Evolutionary conservation across 78 protist genomes (phyloP), one percentile per base, ranked within the genome.

Genomic region (Protostelium mycophagum): DNA sequence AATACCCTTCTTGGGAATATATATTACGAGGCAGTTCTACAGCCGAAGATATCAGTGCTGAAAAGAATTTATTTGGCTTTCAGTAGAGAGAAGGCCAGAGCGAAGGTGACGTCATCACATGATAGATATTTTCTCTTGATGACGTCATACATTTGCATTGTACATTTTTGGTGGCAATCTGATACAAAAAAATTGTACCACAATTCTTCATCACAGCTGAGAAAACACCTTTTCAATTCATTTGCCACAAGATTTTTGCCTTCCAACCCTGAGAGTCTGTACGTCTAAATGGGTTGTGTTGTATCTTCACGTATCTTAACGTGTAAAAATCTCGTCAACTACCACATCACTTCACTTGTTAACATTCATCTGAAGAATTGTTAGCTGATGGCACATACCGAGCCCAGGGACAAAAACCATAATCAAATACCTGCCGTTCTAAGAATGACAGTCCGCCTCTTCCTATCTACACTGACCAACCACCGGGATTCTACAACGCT

Each of bases 81-180:
- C 34, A 92, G 90, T 51, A 38, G 94, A 83, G 94, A 92, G 85
- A 92, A 87, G 39, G 94, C 94, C 38, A 88, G 94, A 63, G 90
- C 89, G 38, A 92, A 92, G 36, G 91, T 91, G 89, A 36, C 1
- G 25, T 35, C 28, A 35, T 36, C 16, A 38, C 29, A 35, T 29
- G 16, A 86, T 34, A 34, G 63, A 28, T 29, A 86, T 9, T 38
- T 38, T 38, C 28, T 38, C 1, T 35, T 37, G 51, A 9, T 36
- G 0, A 87, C 63, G 36, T 0, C 34, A n/a, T 25, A 10, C 28
- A 34, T 83, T 63, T 63, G 1, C 25, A 28, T 28, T 84, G 16
- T 37, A 34, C 16, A 83, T n/a, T 1, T 83, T 37, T 25, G 28
- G 23, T 0, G 37, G 1, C 10, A 25, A 38, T 25, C 37, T 86